Evolutionary conservation across 257 asterid genomes (phyloP).

Genomic region (Fraxinus cuspidata): DNA sequence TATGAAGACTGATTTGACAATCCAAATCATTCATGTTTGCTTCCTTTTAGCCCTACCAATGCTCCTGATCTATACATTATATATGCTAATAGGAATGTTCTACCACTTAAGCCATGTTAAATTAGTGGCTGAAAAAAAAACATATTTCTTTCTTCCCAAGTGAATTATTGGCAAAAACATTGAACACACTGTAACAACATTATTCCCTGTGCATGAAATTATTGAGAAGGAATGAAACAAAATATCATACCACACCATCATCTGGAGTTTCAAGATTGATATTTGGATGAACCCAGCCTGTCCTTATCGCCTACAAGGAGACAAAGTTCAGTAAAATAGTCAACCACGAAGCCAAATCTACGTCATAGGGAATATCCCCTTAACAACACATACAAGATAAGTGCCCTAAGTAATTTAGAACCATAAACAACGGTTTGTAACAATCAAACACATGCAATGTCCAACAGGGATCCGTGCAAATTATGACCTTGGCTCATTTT

Average conservation of each 20-base stretch:
- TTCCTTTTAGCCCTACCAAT: not conserved
- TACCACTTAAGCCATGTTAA: not conserved
- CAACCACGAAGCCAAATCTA: not conserved
- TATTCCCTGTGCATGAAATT: not conserved
- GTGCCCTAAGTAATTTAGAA: not conserved
- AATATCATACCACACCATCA: constrained; percentile 21
- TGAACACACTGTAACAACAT: not conserved
- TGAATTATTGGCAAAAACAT: not conserved
- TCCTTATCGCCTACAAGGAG: constrained; percentile 76
- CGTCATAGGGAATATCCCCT: constrained; percentile 21
- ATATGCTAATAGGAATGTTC: constrained; percentile 7
- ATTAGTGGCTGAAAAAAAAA: not conserved
- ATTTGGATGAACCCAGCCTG: constrained; percentile 98
- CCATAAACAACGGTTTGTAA: not conserved
- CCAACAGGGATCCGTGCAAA: not conserved
- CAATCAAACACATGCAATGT: not conserved
- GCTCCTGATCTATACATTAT: not conserved
- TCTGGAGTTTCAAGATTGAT: constrained; percentile 93
- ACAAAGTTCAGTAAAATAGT: constrained; percentile 20
- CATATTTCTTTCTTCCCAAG: not conserved
- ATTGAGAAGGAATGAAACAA: not conserved
- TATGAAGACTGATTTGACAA: not conserved
- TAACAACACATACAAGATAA: not conserved
- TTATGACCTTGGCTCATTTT: not conserved
- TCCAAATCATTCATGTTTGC: not conserved